These are phyloP conservation scores for Pyrrhoderma lamaoense DNA, from an alignment of 1,284 basidiomycete species.

Conservation along the genomic window DNA sequence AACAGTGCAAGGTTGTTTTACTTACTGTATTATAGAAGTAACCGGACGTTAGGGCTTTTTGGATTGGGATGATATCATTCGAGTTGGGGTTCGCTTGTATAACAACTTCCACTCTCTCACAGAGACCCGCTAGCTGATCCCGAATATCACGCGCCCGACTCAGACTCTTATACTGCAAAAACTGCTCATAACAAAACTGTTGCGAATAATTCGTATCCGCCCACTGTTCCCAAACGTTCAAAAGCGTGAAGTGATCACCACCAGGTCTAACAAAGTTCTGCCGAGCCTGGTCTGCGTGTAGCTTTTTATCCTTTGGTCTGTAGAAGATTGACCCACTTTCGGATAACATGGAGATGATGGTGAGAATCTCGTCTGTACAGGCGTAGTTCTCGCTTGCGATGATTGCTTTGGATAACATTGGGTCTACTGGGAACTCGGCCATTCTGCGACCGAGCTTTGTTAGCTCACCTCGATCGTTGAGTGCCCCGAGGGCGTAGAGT, in stretches of 20 bases:
- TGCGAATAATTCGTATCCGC: constrained; percentile 94
- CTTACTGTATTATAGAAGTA: constrained; percentile 94
- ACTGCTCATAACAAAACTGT: constrained; percentile 94
- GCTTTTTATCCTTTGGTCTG: constrained; percentile 94
- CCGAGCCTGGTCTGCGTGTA: constrained; percentile 93
- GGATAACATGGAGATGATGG: constrained; percentile 96
- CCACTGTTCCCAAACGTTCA: constrained; percentile 99
- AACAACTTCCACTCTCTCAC: constrained; percentile 94
- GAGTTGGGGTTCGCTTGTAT: constrained; percentile 83
- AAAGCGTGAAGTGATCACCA: constrained; percentile 96
- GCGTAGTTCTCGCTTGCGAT: constrained; percentile 90
- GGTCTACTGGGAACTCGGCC: constrained; percentile 99
- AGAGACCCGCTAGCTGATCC: constrained; percentile 91
- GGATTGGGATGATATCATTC: constrained; percentile 86
- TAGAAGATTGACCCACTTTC: constrained; percentile 95
- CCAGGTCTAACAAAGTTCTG: constrained; percentile 93
- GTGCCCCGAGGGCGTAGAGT: constrained; percentile 90
- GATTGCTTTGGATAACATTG: constrained; percentile 95
- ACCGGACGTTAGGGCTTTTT: constrained; percentile 91
- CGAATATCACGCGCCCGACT: constrained; percentile 91
- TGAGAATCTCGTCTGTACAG: constrained; percentile 97
- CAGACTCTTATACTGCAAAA: constrained; percentile 94
- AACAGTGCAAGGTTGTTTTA: constrained; percentile 17
- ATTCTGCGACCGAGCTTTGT: constrained; percentile 94
- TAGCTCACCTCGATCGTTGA: constrained; percentile 94